These are phyloP conservation scores for Chrysopogon serrulatus DNA, from an alignment of 176 grass and related monocot genomes.

Conservation along the genomic window DNA sequence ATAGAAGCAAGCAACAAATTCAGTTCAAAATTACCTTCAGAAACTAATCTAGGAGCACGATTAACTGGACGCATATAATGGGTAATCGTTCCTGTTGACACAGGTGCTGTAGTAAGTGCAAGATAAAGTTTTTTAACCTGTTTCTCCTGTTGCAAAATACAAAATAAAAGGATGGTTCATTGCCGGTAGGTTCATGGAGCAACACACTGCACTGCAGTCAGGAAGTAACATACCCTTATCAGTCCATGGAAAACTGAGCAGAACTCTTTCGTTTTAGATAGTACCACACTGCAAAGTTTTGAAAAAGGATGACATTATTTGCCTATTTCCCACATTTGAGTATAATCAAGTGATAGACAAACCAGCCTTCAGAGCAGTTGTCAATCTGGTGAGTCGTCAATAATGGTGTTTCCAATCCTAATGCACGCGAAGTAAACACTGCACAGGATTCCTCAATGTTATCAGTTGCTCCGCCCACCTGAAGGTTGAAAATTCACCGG, in stretches of 20 bases:
- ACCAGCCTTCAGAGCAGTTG: conserved; percentile 97
- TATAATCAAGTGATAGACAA: conserved; percentile 14
- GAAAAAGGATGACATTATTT: not conserved
- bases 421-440: conserved; percentile 82
- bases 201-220: not conserved
- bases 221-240: conserved; percentile 60
- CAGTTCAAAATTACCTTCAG: conserved; percentile 59
- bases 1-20: not conserved
- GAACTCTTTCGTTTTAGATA: conserved; percentile 89
- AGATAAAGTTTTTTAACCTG: conserved; percentile 71
- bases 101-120: conserved; percentile 62
- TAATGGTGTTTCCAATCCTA: conserved; percentile 72
- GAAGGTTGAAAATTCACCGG: conserved; percentile 17
- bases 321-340: not conserved
- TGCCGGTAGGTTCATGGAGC: not conserved
- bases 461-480: conserved; percentile 97
- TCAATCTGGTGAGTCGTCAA: conserved; percentile 98
- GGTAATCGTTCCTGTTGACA: conserved; percentile 64
- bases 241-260: conserved; percentile 92
- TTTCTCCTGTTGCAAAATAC: conserved; percentile 63
- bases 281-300: conserved; percentile 59
- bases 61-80: conserved; percentile 97
- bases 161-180: conserved; percentile 11
- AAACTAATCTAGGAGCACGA: conserved; percentile 88
- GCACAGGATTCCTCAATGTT: conserved; percentile 92